Evolutionary conservation across 768 basidiomycete species (phyloP).

Genomic region (Hortiboletus campestris): DNA sequence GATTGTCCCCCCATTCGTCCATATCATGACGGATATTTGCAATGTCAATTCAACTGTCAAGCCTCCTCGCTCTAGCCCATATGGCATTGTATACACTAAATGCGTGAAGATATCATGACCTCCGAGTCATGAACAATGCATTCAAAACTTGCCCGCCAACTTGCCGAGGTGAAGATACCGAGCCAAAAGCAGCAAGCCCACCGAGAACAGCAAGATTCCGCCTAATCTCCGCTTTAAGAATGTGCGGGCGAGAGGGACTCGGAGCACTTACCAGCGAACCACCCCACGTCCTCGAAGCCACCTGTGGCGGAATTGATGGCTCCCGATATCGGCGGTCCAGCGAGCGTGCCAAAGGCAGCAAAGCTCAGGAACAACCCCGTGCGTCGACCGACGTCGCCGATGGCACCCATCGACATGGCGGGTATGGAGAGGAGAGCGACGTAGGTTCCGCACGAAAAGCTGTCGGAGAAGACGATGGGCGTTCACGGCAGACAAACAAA

Average conservation of each 20-base stretch:
- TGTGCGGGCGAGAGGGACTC: not conserved
- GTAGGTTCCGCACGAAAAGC: conserved; percentile 62
- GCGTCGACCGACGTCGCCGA: conserved; percentile 61
- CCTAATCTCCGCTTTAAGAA: conserved; percentile 20
- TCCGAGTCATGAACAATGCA: not conserved
- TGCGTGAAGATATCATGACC: not conserved
- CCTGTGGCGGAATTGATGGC: conserved; percentile 56
- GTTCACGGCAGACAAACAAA: not conserved
- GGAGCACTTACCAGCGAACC: conserved; percentile 39
- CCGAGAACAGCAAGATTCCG: conserved; percentile 40
- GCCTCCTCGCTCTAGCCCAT: too few relatives aligned
- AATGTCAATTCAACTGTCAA: too few relatives aligned
- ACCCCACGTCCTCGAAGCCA: conserved; percentile 37
- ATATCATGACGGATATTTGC: too few relatives aligned
- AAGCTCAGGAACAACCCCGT: conserved; percentile 64
- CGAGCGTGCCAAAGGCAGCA: conserved; percentile 58
- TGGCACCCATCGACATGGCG: conserved; percentile 57
- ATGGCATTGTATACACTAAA: not conserved
- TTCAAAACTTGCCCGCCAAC: conserved; percentile 42
- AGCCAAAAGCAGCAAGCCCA: conserved; percentile 39
- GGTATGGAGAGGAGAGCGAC: conserved; percentile 57
- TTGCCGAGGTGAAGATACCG: conserved; percentile 40
- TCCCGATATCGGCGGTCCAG: conserved; percentile 73
- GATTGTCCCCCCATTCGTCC: too few relatives aligned
- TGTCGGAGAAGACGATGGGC: conserved; percentile 20